These are phyloP conservation scores for Botryotinia convoluta DNA, from an alignment of 2,329 filamentous ascomycete species.

Conservation along the genomic window DNA sequence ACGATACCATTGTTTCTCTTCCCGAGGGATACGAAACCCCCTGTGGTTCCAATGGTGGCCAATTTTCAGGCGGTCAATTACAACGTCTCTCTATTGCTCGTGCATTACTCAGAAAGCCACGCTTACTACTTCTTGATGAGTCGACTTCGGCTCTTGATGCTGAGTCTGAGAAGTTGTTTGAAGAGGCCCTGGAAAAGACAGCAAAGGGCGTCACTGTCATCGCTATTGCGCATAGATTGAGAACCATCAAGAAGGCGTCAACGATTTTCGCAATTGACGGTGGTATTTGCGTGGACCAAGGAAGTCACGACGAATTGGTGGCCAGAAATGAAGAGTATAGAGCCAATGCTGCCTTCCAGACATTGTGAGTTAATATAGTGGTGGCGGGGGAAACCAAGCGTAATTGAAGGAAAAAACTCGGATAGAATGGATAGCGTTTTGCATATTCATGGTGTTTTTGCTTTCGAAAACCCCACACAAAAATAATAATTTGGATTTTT, in stretches of 20 bases:
- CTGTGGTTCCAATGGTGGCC: constrained; percentile 66
- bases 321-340: constrained; percentile 49
- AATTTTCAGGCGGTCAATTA: constrained; percentile 74
- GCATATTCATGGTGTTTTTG: neutral
- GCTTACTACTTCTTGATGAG: constrained; percentile 75
- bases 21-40: constrained; percentile 65
- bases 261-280: constrained; percentile 56
- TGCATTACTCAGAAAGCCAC: constrained; percentile 68
- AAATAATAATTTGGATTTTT: neutral
- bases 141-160: constrained; percentile 76
- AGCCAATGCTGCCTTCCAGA: constrained; percentile 42
- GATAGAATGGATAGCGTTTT: neutral
- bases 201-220: constrained; percentile 54
- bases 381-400: neutral
- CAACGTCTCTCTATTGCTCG: constrained; percentile 77
- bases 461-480: neutral
- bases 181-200: constrained; percentile 61
- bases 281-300: constrained; percentile 51
- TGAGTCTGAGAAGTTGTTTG: constrained; percentile 63
- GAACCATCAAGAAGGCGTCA: constrained; percentile 57
- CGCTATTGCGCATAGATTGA: constrained; percentile 56
- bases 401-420: neutral
- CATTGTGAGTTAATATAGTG: neutral
- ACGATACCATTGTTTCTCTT: constrained; percentile 62
- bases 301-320: constrained; percentile 54